Percentiles rank a stretch among this genome's conserved stretches.
Conservation (phyloP, 441 rosid species). For the Populus hybrid region DNA sequence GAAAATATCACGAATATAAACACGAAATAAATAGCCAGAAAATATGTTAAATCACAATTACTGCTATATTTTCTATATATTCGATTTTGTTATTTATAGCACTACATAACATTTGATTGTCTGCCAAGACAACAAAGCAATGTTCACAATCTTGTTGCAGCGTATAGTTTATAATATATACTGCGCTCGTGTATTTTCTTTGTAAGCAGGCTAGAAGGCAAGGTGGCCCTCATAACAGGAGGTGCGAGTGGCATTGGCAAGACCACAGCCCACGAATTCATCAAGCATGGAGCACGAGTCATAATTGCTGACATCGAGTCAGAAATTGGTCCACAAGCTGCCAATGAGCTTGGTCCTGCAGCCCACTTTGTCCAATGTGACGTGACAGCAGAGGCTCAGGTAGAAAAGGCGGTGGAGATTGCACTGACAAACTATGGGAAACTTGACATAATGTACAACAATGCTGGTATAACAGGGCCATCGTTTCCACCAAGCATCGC, state of each 20-base stretch:
- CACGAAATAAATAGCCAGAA: too few species aligned
- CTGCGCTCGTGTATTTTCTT: background rate
- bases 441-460: conserved; percentile 70
- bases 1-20: too few species aligned
- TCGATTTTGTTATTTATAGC: too few species aligned
- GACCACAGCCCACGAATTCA: conserved; percentile 59
- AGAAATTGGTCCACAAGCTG: conserved; percentile 34
- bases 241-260: conserved; percentile 78
- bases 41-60: too few species aligned
- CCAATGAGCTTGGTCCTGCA: conserved; percentile 39
- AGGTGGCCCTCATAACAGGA: conserved; percentile 70
- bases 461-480: conserved; percentile 59
- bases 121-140: too few species aligned
- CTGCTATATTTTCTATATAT: too few species aligned
- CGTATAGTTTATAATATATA: background rate
- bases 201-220: conserved; percentile 53
- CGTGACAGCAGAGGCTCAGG: conserved; percentile 45
- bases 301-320: conserved; percentile 45
- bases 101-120: too few species aligned
- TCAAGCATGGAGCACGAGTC: conserved; percentile 58
- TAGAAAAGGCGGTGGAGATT: conserved; percentile 43
- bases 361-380: conserved; percentile 58
- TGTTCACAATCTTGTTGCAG: background rate
- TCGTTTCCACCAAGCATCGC: conserved; percentile 43
- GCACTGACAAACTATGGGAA: conserved; percentile 44